Evolutionary conservation across 1,139 yeast species (phyloP).

Genomic region (Fermentozyma sake): DNA sequence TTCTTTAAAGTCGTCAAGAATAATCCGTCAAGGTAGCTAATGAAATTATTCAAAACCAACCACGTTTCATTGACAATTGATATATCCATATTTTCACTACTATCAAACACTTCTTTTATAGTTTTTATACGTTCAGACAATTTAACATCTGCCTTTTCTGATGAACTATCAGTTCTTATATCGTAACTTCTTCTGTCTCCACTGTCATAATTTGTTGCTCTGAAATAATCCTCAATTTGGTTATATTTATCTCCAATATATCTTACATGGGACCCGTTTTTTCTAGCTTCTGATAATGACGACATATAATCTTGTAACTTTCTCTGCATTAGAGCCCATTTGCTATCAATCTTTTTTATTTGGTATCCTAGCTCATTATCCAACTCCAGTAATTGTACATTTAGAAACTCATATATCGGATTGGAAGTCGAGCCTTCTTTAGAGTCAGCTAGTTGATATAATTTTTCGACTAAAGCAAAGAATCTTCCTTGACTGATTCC

Average conservation of each 20-base stretch:
- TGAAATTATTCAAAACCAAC: constrained; percentile 38
- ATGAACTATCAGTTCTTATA: too few species aligned
- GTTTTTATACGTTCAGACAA: constrained; percentile 25
- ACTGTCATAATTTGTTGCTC: too few species aligned
- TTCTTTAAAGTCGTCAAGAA: constrained; percentile 28
- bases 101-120: constrained; percentile 32
- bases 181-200: too few species aligned
- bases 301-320: constrained; percentile 35
- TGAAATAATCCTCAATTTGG: constrained; percentile 32
- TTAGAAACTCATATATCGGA: constrained; percentile 60
- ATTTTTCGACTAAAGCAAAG: constrained; percentile 51
- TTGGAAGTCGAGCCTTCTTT: constrained; percentile 52
- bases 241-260: constrained; percentile 49
- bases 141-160: constrained; percentile 20
- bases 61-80: constrained; percentile 44
- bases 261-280: constrained; percentile 41
- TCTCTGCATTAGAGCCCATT: constrained; percentile 40
- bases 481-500: constrained; percentile 23
- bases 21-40: constrained; percentile 30
- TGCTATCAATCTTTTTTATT: constrained; percentile 22
- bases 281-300: constrained; percentile 29
- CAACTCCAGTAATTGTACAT: constrained; percentile 31
- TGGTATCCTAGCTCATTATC: constrained; percentile 35
- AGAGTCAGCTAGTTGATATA: constrained; percentile 26
- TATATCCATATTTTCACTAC: constrained; percentile 39